Evolutionary conservation across 768 basidiomycete genomes (phyloP).

Genomic region (Kwoniella newhampshirensis): DNA sequence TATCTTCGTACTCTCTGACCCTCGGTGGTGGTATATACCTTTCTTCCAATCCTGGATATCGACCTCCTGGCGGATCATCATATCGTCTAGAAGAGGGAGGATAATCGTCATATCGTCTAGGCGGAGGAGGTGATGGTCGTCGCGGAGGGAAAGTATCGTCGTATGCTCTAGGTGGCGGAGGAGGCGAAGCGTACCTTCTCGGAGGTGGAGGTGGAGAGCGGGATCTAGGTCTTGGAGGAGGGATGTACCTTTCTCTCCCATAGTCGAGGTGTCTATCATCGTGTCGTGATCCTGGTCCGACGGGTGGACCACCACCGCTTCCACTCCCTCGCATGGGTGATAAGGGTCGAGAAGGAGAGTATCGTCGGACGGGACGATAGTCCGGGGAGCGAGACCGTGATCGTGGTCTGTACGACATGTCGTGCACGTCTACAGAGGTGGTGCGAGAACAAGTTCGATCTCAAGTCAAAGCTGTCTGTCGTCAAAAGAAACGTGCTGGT

Average conservation of each 20-base stretch:
- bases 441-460: no score
- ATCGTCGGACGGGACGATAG: constrained; percentile 32
- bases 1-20: constrained; percentile 2
- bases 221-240: no score
- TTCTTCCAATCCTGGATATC: constrained; percentile 1
- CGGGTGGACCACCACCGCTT: no score
- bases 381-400: constrained; percentile 30
- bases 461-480: no score
- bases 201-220: constrained; percentile 13
- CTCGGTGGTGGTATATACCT: constrained; percentile 2
- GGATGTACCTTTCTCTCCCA: no score
- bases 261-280: no score
- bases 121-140: no score
- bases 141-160: constrained; percentile 26
- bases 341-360: constrained; percentile 39
- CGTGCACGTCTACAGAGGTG: not conserved
- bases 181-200: constrained; percentile 13
- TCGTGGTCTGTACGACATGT: constrained; percentile 28
- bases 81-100: constrained; percentile 12
- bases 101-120: constrained; percentile 18
- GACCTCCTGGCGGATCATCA: not conserved
- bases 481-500: no score
- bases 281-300: no score
- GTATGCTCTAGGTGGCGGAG: constrained; percentile 27
- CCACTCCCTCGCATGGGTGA: constrained; percentile 15